Evolutionary conservation across 2,329 filamentous ascomycete species (phyloP), one percentile per base, ranked within the genome.

Genomic region (Talaromyces pinophilus): DNA sequence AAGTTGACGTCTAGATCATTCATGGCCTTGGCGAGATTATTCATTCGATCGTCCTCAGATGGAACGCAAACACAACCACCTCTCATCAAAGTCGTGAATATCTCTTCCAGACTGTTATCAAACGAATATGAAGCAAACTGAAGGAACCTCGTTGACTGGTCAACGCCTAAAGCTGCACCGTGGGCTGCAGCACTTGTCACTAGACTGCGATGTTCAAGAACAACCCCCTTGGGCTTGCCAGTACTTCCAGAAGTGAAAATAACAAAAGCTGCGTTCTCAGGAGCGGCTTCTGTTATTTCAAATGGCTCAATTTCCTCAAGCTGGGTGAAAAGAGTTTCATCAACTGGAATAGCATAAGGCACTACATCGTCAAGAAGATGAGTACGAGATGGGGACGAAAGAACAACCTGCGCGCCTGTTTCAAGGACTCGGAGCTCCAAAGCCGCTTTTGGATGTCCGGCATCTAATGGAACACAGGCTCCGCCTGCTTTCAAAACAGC

Each of bases 1-100:
- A 83, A 85, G 54, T 82, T 85, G 40, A 84, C 82, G 7, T 79
- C 75, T 79, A 86, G 84, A 0, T 78, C 73, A 2, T 81, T 80
- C 42, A 88, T 84, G 0, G 80, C 81, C 8, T 62, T 65, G 17
- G 62, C 62, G 8, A 67, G 19, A 15, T 62, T 65, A 22, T 64
- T 64, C 66, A 67, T 67, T 50, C 83, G 77, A 66, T 86, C 83
- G 3, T 80, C 72, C 0, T 83, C 76, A 0, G 83, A 82, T 0
- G 87, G 86, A 2, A 89, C 81, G 66, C 87, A 88, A 10, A 89
- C 80, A 54, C 85, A 88, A 0, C 85, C 87, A 3, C 87, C 87
- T 44, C 84, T 78, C 2, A 82, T 77, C 3, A 89, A 76, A 0
- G 87, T 84, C 0, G 83, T 81, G 63, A 87, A 82, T 44, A 86